Evolutionary conservation across 164 flowering plant genomes (phyloP).

Genomic region (Dillenia turbinata): DNA sequence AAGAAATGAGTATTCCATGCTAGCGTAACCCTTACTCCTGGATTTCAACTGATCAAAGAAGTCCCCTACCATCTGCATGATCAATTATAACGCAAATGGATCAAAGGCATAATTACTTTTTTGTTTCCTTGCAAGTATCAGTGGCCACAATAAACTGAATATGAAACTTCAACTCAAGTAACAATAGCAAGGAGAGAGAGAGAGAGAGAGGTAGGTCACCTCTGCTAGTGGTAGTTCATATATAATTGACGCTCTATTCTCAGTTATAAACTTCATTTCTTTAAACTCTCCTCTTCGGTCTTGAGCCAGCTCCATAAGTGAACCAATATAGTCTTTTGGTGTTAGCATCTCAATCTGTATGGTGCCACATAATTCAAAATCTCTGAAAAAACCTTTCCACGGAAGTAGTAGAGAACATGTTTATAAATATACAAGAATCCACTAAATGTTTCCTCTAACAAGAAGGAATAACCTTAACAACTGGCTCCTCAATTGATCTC

Average conservation of each 20-base stretch:
- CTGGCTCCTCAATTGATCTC: slow-evolving; percentile 84
- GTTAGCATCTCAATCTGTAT: slow-evolving; percentile 92
- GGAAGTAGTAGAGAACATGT: not conserved
- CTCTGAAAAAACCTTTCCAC: not conserved
- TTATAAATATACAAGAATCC: not conserved
- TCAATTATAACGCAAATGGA: not conserved
- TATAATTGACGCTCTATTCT: slow-evolving; percentile 75
- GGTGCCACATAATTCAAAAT: slow-evolving; percentile 5
- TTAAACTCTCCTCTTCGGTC: slow-evolving; percentile 90
- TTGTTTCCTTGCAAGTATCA: too few relatives aligned
- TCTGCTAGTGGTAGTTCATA: slow-evolving; percentile 94
- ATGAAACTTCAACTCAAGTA: too few relatives aligned
- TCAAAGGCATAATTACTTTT: not conserved
- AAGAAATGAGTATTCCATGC: slow-evolving; percentile 89
- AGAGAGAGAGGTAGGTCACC: slow-evolving; percentile 27
- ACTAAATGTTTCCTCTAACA: not conserved
- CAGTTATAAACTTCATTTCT: slow-evolving; percentile 86
- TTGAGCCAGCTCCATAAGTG: slow-evolving; percentile 96
- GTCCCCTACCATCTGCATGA: slow-evolving; percentile 93
- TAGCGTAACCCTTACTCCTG: slow-evolving; percentile 96
- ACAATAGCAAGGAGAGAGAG: too few relatives aligned
- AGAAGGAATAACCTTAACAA: slow-evolving; percentile 65
- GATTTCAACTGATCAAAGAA: slow-evolving; percentile 98
- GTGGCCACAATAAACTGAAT: too few relatives aligned
- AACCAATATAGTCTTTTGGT: slow-evolving; percentile 92